These are phyloP conservation scores for Thelephora ganbajun DNA, from an alignment of 768 basidiomycete species.

Conservation along the genomic window DNA sequence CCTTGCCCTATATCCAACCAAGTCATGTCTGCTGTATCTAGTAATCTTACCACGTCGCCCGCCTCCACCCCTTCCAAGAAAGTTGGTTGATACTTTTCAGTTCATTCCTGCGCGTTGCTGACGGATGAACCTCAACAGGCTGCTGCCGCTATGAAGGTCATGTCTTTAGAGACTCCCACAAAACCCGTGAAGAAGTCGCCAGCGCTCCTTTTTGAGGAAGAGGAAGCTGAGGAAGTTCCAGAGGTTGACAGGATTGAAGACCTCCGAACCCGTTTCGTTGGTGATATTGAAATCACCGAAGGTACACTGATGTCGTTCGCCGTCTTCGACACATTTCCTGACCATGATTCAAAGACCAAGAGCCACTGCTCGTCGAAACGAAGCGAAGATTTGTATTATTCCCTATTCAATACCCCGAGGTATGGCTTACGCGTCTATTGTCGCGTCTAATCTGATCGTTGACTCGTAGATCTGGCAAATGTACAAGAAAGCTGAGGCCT, in stretches of 20 bases:
- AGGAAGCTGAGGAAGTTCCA: constrained; percentile 8
- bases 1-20: too few relatives aligned
- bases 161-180: constrained; percentile 19
- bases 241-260: constrained; percentile 10
- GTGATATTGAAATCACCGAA: constrained; percentile 38
- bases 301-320: constrained; percentile 11
- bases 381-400: constrained; percentile 82
- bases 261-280: constrained; percentile 30
- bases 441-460: background rate
- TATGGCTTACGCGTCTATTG: constrained; percentile 17
- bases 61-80: background rate
- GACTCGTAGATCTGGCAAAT: constrained; percentile 30
- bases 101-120: background rate
- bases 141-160: constrained; percentile 20
- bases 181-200: constrained; percentile 15
- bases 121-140: constrained; percentile 9
- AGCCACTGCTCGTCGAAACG: constrained; percentile 71
- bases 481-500: constrained; percentile 40
- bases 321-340: background rate
- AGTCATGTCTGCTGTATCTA: too few relatives aligned
- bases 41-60: background rate
- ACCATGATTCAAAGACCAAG: constrained; percentile 33
- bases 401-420: constrained; percentile 88
- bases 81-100: background rate
- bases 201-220: constrained; percentile 13